Evolutionary conservation across 192 early-diverging fungal genomes (phyloP), one percentile per base, ranked within the genome.

Genomic region (Gryganskiella cystojenkinii): DNA sequence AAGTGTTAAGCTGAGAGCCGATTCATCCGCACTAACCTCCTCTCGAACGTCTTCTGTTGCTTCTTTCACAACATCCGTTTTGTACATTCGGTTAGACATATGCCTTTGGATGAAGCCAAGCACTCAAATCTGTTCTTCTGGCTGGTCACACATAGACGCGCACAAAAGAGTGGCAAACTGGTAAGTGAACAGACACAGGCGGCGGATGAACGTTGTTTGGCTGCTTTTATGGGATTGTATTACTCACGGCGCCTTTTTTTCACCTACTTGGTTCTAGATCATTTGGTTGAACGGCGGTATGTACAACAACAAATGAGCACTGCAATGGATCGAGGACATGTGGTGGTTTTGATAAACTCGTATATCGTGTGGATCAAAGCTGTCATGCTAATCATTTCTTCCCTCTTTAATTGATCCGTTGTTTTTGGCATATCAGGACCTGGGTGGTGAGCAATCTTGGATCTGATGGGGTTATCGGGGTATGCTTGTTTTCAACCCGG

Each of bases 201-300:
- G 47, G 14, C 47, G 5, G n/a, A n/a, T n/a, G n/a, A n/a, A n/a
- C n/a, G n/a, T n/a, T n/a, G n/a, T n/a, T n/a, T n/a, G n/a, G n/a
- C n/a, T n/a, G n/a, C n/a, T n/a, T n/a, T n/a, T n/a, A n/a, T n/a
- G n/a, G n/a, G n/a, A n/a, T n/a, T n/a, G n/a, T n/a, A n/a, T n/a
- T n/a, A n/a, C n/a, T n/a, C n/a, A n/a, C n/a, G n/a, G n/a, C n/a
- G n/a, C 24, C 34, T 10, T 43, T 10, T 35, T 6, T 44, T 33
- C 35, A 14, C 34, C 24, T 56, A 56, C 44, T 56, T 67, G 42
- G n/a, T 24, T 13, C n/a, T 79, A 88, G 87, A 67, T 89, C 27
- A 85, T 90, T 24, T 90, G 89, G 89, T 62, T 90, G 17, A 90
- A 90, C 58, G 89, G 89, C 60, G 89, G 89, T 76, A 81, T 2